Base-by-base conservation (phyloP, 805 yeast species). In the Candida koratica region DNA sequence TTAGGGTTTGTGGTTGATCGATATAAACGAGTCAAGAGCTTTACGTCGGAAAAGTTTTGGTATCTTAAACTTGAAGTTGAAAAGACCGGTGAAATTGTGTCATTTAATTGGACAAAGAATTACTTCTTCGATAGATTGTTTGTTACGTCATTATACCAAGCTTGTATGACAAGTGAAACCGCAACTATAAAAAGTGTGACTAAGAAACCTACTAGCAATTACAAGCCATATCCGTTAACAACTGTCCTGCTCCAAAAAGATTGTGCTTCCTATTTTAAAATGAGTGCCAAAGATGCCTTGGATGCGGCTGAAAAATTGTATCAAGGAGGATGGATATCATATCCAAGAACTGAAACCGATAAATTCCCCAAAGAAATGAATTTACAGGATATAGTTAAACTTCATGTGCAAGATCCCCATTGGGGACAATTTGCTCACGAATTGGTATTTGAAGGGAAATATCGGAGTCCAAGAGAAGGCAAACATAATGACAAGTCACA, bases 281-380 rank as follows among this genome's bases (percentile, higher is more conserved):
- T 87, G 68, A 75, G 84, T 49, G 93, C 97, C 0, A 88, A 89
- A 50, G 72, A 71, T 32, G 78, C 96, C 2, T 64, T 93, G 49
- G 70, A 60, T 38, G 67, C 71, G 0, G 98, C 99, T 0, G 98
- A 93, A 58, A 75, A 75, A 44, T 68, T 93, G 16, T 93, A 93
- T 56, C 88, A 83, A 39, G 68, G 73, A 32, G 98, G 98, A 0
- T 86, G 77, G 51, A 67, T 93, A 1, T 88, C 97, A 0, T 93
- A 93, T 55, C 99, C 99, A 3, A 82, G 99, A 67, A 93, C 99
- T 0, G 99, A 93, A 53, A 93, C 99, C 0, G 97, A 93, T 55
- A 73, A 62, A 16, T 94, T 84, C 50, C 96, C 95, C 2, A 58
- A 63, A 0, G 67, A 71, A 1, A 86, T 89, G 84, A 86, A 93